Evolutionary conservation across 148 eudicot species (phyloP), one percentile per base, ranked within the genome.

Genomic region (Arctostaphylos glauca): DNA sequence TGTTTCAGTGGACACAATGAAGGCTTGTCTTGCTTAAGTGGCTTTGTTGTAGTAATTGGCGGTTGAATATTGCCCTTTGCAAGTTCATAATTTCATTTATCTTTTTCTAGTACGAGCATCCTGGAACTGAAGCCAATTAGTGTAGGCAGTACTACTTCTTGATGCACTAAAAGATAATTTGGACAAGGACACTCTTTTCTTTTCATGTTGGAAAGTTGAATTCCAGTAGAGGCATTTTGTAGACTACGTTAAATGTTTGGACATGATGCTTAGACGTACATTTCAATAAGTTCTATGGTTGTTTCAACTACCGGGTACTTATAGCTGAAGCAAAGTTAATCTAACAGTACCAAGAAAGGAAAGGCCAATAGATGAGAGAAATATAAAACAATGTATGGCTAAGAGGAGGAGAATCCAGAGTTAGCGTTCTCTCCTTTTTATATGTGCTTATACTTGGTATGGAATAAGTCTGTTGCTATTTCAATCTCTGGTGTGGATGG

Each of bases 361-460:
- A 38, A 25, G 44, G 71, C 38, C 38, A 31, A 31, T 31, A 31
- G 38, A 31, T 0, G 38, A 31, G 38, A 31, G 23, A 12, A 25
- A 66, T 64, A 12, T 7, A 10, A 23, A 59, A 19, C 25, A 7
- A n/a, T 60, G 38, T 6, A 8, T 60, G 9, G 23, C 64, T 62
- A 21, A 62, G 68, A 62, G 68, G 68, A 62, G 68, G 68, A 62
- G 38, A 62, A 62, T 60, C 68, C 68, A 62, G 31, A 60, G 25
- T 60, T 60, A 18, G 21, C 38, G 38, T 62, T 23, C 41, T 62
- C 14, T 66, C 6, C 25, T 25, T 25, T 4, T 0, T 25, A 14
- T 2, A 31, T 9, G 43, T 66, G 71, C 71, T 64, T 66, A 5
- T 66, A 66, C 71, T 66, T 66, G 71, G 44, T 31, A 25, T 66